Conservation (phyloP, 2,329 filamentous ascomycete genomes). For the Arthrocladium fulminans region DNA sequence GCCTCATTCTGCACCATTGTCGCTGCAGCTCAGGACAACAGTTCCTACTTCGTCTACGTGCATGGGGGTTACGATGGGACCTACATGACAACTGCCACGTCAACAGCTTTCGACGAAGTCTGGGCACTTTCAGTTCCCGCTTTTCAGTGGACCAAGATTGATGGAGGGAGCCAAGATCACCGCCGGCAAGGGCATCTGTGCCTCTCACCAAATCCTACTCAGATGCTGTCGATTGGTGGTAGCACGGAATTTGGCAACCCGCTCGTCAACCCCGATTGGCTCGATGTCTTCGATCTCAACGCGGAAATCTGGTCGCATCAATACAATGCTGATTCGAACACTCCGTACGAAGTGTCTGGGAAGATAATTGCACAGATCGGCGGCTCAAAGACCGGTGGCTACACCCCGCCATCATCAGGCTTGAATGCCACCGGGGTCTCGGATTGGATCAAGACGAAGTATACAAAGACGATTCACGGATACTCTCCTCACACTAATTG, state of each 20-base stretch:
- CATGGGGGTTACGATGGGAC: slow-evolving; percentile 29
- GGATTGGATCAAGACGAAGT: not conserved
- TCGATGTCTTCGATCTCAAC: slow-evolving; percentile 5
- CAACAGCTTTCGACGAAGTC: slow-evolving; percentile 26
- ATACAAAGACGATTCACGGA: too few species aligned
- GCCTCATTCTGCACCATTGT: slow-evolving; percentile 35
- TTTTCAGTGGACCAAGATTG: slow-evolving; percentile 25
- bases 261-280: not conserved
- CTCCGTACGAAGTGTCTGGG: not conserved
- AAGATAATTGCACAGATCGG: not conserved
- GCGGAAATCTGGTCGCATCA: not conserved
- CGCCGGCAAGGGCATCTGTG: not conserved
- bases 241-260: too few species aligned
- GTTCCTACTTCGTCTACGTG: slow-evolving; percentile 30
- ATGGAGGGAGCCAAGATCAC: not conserved
- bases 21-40: slow-evolving; percentile 30
- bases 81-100: not conserved
- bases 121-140: slow-evolving; percentile 30
- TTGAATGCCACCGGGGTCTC: not conserved
- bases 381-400: not conserved
- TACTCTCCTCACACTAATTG: too few species aligned
- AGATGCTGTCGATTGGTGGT: slow-evolving; percentile 1
- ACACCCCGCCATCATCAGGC: not conserved
- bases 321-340: not conserved
- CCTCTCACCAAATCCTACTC: not conserved